Evolutionary conservation across 352 stramenopile species (phyloP), one percentile per base, ranked within the genome.

Genomic region (Phytopythium ostracodes): DNA sequence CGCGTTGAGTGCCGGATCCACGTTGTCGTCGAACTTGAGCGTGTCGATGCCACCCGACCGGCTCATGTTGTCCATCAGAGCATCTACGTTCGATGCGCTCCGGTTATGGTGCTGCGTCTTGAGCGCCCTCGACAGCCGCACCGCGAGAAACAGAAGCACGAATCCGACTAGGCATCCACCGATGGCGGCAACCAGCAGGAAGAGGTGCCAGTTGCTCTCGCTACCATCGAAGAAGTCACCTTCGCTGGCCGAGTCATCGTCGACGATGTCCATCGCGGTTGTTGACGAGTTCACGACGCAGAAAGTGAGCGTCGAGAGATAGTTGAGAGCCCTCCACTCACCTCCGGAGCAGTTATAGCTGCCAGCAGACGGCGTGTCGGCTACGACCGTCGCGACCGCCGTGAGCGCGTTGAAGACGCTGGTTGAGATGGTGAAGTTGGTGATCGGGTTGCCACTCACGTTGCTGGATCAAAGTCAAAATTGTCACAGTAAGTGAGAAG

Each of bases 1-100:
- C 15, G 68, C 70, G 38, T 68, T 65, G 38, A 80, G 35, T 20
- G 67, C 75, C 20, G 70, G 69, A 27, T 76, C 69, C 1, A 81
- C 65, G 11, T 79, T 77, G 27, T 71, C 75, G 52, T 85, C 79
- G 38, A 75, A 70, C 15, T 73, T 72, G 36, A 77, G 36, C 10
- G 77, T 71, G 40, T 70, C 38, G 36, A 66, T 61, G 10, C 64
- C 42, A 72, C 27, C 35, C 63, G 55, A 42, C 44, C 65, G 18
- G 60, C 62, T n/a, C 49, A 62, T 59, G 58, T 69, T 40, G 51
- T 55, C 63, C 17, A 60, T 60, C 20, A 60, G 38, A 15, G 54
- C 36, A 20, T 60, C 54, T n/a, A 38, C 24, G 15, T 36, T 46
- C 6, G 54, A 60, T 25, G 36, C n/a, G 8, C 18, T 36, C 9